Conservation (phyloP, 2,329 filamentous ascomycete species). For the Stagonosporopsis cucurbitacearum region DNA sequence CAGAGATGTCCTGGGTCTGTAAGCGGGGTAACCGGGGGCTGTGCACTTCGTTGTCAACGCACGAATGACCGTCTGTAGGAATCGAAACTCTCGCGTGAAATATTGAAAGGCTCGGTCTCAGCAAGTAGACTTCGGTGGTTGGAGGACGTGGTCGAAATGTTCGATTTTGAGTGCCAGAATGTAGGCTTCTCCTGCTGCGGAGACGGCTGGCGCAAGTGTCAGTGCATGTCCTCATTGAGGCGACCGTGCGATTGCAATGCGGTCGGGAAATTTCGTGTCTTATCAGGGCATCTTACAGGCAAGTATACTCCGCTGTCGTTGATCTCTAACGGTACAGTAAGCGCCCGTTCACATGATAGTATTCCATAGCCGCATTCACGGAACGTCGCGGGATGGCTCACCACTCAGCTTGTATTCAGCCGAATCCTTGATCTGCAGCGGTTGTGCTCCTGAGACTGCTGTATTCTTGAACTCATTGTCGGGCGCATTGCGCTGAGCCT, state of each 20-base stretch:
- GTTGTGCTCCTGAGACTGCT: conserved; percentile 47
- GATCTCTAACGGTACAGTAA: conserved; percentile 69
- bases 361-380: background rate
- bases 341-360: conserved; percentile 25
- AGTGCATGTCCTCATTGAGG: conserved; percentile 13
- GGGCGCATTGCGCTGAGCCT: conserved; percentile 39
- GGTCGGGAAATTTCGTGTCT: background rate
- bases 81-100: conserved; percentile 95
- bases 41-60: conserved; percentile 50
- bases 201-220: conserved; percentile 63
- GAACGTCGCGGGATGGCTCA: conserved; percentile 39
- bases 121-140: conserved; percentile 70
- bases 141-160: conserved; percentile 58
- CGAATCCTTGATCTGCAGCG: conserved; percentile 54
- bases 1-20: conserved; percentile 79
- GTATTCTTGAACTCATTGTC: conserved; percentile 45
- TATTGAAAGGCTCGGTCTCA: conserved; percentile 92
- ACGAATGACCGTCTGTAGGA: conserved; percentile 96
- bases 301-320: conserved; percentile 95
- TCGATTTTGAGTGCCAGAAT: conserved; percentile 69
- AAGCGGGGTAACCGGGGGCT: conserved; percentile 21
- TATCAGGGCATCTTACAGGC: conserved; percentile 66
- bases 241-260: conserved; percentile 4
- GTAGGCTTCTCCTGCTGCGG: conserved; percentile 85
- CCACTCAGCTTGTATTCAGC: conserved; percentile 62